These are phyloP conservation scores for Trichoderma pleuroti DNA, from an alignment of 2,329 filamentous ascomycete species.

Conservation along the genomic window DNA sequence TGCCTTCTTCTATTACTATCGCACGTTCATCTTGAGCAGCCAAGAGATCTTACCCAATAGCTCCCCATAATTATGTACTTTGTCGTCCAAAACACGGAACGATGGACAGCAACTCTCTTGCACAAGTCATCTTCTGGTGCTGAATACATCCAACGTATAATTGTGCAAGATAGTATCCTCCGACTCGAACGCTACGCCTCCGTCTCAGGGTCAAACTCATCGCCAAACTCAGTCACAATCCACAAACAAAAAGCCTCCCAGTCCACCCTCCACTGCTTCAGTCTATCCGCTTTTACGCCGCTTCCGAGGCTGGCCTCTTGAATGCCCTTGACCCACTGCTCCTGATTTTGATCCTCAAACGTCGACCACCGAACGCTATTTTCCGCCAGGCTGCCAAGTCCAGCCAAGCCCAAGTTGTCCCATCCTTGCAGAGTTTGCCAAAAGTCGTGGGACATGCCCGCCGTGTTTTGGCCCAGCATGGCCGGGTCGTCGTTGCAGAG, in stretches of 20 bases:
- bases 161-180: background rate
- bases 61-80: background rate
- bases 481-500: constrained; percentile 90
- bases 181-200: background rate
- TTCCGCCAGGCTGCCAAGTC: constrained; percentile 81
- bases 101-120: background rate
- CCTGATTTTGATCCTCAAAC: constrained; percentile 72
- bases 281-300: constrained; percentile 64
- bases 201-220: constrained; percentile 53
- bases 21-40: too few species aligned
- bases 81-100: background rate
- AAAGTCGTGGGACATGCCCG: constrained; percentile 86
- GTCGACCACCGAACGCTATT: constrained; percentile 89
- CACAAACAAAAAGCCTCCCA: constrained; percentile 92
- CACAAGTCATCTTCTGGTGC: background rate
- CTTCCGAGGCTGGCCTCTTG: constrained; percentile 69
- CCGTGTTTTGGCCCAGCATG: constrained; percentile 77
- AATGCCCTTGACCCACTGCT: constrained; percentile 70
- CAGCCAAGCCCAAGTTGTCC: constrained; percentile 85
- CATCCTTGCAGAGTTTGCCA: constrained; percentile 91
- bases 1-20: too few species aligned
- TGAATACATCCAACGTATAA: background rate
- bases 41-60: background rate
- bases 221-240: constrained; percentile 74
- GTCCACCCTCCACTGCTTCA: constrained; percentile 74